Evolutionary conservation across 371 early-diverging fungal genomes (phyloP), one percentile per base, ranked within the genome.

Genomic region (Zopfochytrium polystomum): DNA sequence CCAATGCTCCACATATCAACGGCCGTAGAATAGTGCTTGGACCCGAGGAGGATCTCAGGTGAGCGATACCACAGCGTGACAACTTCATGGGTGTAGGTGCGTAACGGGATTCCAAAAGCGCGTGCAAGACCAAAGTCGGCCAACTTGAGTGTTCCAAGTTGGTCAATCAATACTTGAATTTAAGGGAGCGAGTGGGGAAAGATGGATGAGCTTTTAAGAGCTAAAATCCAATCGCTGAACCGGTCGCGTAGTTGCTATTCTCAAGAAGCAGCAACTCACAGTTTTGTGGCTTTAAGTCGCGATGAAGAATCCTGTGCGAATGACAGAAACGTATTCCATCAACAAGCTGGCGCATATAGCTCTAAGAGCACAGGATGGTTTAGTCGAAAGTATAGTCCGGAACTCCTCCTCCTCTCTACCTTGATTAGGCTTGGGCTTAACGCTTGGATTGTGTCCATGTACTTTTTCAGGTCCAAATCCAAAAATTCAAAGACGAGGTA

Each of bases 1-100:
- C 98, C 99, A 29, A 96, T 83, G 62, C 90, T 89, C 99, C 99
- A 99, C 80, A 99, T 93, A 76, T 99, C 99, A 45, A 99, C 87
- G 3, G 88, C 89, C 7, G 88, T 91, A 4, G 90, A 85, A 74
- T 99, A 99, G 62, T 90, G 87, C 50, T 84, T 85, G 15, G 84
- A 80, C 2, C 98, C 99, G 63, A 96, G 77, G 38, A 99, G 73
- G 48, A 99, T 89, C 75, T 99, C 99, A 5, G 99, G 99, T 5
- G 98, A 82, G 52, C 99, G 84, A 72, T 99, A 99, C 96, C 96
- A 96, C 7, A 96, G 72, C 6, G 99, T 99, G 2, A 95, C 93
- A 4, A 99, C 97, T 53, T 89, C 84, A 0, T 92, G 93, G 6
- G 93, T 92, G 92, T 88, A 13, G 90, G 85, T 46, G 82, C 75